A percentile compares a stretch with the other conserved stretches of the same genome.
phyloP scores from a whole-genome alignment of 768 basidiomycete genomes.

The Naganishia vaughanmartiniae region DNA sequence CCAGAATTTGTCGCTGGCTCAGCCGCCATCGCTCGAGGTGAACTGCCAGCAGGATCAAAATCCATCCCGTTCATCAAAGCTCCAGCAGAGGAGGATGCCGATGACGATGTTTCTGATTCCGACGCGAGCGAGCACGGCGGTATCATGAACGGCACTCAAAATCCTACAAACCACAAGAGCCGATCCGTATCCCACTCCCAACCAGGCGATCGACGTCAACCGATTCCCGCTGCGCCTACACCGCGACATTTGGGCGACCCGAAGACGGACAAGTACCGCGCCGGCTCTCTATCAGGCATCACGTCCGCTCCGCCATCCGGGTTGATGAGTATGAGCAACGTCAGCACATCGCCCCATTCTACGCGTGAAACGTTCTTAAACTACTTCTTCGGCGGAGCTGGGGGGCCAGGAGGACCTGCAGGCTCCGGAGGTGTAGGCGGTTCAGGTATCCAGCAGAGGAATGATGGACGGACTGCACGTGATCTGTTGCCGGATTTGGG shows the following conservation, averaged over 20 bases:
- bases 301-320: conserved; percentile 29
- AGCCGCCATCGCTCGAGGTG: conserved; percentile 54
- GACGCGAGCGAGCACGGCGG: conserved; percentile 28
- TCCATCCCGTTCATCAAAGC: conserved; percentile 35
- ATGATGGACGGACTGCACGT: conserved; percentile 21
- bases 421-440: conserved; percentile 49
- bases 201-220: conserved; percentile 65
- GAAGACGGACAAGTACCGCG: conserved; percentile 38
- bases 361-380: conserved; percentile 91
- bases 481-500: conserved; percentile 50
- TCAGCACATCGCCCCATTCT: conserved; percentile 52
- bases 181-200: conserved; percentile 75
- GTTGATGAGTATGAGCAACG: conserved; percentile 27
- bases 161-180: conserved; percentile 54
- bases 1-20: conserved; percentile 86
- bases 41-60: conserved; percentile 35
- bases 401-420: conserved; percentile 57
- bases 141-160: conserved; percentile 42
- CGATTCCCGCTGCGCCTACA: conserved; percentile 45
- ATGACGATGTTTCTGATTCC: conserved; percentile 54
- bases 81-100: conserved; percentile 57
- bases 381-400: conserved; percentile 93
- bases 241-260: conserved; percentile 47
- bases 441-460: conserved; percentile 27
- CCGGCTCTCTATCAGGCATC: conserved; percentile 33